These are phyloP conservation scores for Agroathelia rolfsii DNA, from an alignment of 1,284 basidiomycete species.

Conservation along the genomic window DNA sequence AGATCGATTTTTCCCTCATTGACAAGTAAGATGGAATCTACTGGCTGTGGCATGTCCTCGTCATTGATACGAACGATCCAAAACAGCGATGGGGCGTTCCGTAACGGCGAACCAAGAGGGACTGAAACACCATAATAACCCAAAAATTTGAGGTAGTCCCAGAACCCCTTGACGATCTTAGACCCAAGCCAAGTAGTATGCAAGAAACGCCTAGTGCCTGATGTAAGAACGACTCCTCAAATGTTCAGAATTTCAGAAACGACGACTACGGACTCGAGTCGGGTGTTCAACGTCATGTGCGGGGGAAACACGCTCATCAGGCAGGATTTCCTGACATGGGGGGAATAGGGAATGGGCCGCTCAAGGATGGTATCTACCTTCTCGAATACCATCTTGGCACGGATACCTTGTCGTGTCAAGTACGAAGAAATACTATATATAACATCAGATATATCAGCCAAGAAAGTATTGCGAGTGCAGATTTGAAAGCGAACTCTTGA, in stretches of 20 bases:
- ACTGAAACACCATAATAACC: constrained; percentile 23
- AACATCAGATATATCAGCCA: not conserved
- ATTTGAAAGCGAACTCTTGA: constrained; percentile 29
- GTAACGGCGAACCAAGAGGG: constrained; percentile 36
- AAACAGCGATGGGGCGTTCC: constrained; percentile 30
- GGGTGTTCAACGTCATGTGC: constrained; percentile 25
- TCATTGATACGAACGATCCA: constrained; percentile 42
- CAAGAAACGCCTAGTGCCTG: constrained; percentile 25
- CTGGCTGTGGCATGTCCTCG: constrained; percentile 31
- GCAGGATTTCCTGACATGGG: constrained; percentile 34
- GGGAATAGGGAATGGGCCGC: constrained; percentile 30
- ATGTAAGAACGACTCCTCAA: not conserved
- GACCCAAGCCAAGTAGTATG: constrained; percentile 32
- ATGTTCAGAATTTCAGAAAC: constrained; percentile 1
- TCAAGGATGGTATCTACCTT: constrained; percentile 37
- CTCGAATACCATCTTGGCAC: constrained; percentile 40
- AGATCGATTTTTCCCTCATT: constrained; percentile 34
- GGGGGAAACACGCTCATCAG: constrained; percentile 28
- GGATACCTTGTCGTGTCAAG: constrained; percentile 33
- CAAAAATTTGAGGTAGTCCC: too few species aligned
- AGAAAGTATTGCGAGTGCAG: not conserved
- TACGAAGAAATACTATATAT: constrained; percentile 35
- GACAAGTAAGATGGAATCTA: constrained; percentile 30
- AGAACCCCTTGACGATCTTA: constrained; percentile 28
- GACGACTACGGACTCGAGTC: constrained; percentile 23